phyloP scores from a whole-genome alignment of 1,284 basidiomycete species.

The Neonothopanus nambi region DNA sequence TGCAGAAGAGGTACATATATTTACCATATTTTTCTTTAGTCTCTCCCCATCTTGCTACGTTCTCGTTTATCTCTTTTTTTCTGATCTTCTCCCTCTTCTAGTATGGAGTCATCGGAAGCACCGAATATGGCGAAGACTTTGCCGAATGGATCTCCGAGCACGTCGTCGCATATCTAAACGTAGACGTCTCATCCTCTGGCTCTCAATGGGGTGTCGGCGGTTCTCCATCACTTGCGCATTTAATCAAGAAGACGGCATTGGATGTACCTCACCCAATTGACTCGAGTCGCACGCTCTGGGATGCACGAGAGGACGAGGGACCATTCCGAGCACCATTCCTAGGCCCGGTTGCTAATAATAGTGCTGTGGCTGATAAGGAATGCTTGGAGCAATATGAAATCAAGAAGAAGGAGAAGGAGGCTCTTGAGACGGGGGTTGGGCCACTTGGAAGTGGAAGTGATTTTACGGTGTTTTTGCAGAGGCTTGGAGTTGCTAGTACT shows the following conservation, averaged over 20 bases:
- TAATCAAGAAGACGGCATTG: conserved; percentile 68
- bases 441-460: conserved; percentile 65
- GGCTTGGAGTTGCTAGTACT: conserved; percentile 42
- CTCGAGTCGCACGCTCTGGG: conserved; percentile 59
- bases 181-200: conserved; percentile 73
- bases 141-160: conserved; percentile 75
- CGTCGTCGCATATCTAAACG: conserved; percentile 87
- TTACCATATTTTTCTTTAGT: neutral
- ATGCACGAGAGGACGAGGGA: conserved; percentile 59
- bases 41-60: neutral
- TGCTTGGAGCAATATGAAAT: conserved; percentile 29
- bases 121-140: conserved; percentile 91
- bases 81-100: conserved; percentile 30
- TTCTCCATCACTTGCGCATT: conserved; percentile 79
- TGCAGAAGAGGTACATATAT: conserved; percentile 75
- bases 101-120: conserved; percentile 87
- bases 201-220: conserved; percentile 55
- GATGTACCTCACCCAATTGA: conserved; percentile 69
- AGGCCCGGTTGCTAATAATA: conserved; percentile 23
- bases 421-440: conserved; percentile 27
- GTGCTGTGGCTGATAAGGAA: conserved; percentile 33
- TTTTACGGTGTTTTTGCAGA: conserved; percentile 70
- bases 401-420: conserved; percentile 18
- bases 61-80: neutral
- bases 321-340: conserved; percentile 34